Percentiles rank a stretch among this genome's conserved stretches.
These are phyloP conservation scores for Musa acuminata DNA, from an alignment of 176 grass and related monocot species.

Conservation along the genomic window DNA sequence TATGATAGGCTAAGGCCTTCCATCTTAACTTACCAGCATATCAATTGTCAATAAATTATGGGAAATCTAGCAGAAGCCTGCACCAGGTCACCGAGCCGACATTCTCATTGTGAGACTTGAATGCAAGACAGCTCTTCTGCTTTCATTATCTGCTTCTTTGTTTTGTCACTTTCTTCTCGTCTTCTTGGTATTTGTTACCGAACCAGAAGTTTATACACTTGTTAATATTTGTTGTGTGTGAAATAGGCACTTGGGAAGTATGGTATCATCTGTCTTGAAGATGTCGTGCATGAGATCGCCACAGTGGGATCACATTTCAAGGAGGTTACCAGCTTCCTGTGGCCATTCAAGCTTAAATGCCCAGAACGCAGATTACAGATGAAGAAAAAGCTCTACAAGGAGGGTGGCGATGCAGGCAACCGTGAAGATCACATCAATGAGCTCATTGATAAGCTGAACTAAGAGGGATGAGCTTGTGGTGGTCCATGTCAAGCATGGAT, in stretches of 20 bases:
- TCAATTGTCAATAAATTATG: too few species aligned
- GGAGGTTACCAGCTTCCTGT: conserved; percentile 39
- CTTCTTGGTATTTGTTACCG: not conserved
- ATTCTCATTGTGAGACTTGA: too few species aligned
- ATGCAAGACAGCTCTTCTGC: too few species aligned
- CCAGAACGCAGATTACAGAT: conserved; percentile 51
- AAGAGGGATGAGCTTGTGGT: not conserved
- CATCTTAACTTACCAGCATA: too few species aligned
- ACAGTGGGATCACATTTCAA: conserved; percentile 50
- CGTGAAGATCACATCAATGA: conserved; percentile 60
- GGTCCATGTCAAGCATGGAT: not conserved
- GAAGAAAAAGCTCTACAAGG: conserved; percentile 59
- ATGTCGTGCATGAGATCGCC: conserved; percentile 46
- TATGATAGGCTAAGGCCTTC: too few species aligned
- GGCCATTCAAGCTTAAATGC: conserved; percentile 61
- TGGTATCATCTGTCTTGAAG: conserved; percentile 64
- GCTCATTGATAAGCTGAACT: conserved; percentile 62
- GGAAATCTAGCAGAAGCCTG: too few species aligned
- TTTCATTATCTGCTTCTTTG: not conserved
- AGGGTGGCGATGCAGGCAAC: conserved; percentile 55
- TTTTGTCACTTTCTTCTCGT: not conserved
- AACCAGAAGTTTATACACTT: not conserved
- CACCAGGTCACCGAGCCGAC: too few species aligned
- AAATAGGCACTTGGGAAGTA: conserved; percentile 43
- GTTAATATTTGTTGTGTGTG: not conserved